Conservation (phyloP, 495 filamentous ascomycete genomes). For the Clavariopsis aquatica region DNA sequence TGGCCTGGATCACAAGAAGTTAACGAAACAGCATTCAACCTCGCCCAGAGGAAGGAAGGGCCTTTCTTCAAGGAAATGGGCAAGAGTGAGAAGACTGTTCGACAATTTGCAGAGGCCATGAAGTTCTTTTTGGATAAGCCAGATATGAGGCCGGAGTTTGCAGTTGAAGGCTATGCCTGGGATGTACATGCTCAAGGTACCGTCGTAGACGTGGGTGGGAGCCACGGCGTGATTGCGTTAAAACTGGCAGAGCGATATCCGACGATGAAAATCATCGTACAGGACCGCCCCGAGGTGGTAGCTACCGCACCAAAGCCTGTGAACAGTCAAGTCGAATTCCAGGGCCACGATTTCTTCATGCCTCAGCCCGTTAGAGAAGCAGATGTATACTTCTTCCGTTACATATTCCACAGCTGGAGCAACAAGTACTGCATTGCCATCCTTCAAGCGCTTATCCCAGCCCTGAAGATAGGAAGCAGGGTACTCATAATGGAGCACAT, state of each 20-base stretch:
- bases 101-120: conserved; percentile 4
- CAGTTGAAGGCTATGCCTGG: conserved; percentile 9
- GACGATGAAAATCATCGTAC: conserved; percentile 2
- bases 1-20: conserved; percentile 19
- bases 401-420: conserved; percentile 21
- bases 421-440: conserved; percentile 9
- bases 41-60: neutral
- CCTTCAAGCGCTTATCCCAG: neutral
- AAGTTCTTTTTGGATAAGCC: neutral
- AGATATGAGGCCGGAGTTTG: neutral
- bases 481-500: neutral
- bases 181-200: neutral
- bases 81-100: neutral
- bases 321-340: too few species aligned
- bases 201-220: conserved; percentile 13
- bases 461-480: conserved; percentile 3
- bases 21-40: conserved; percentile 10
- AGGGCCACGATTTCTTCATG: conserved; percentile 19
- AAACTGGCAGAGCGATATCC: neutral
- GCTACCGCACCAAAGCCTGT: too few species aligned
- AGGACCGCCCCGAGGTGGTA: conserved; percentile 9
- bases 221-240: neutral
- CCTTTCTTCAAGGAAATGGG: neutral
- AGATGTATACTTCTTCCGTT: conserved; percentile 13
- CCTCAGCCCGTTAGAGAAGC: conserved; percentile 7